Conservation (phyloP, 805 yeast genomes). For the Pichia gijzeniarum region DNA sequence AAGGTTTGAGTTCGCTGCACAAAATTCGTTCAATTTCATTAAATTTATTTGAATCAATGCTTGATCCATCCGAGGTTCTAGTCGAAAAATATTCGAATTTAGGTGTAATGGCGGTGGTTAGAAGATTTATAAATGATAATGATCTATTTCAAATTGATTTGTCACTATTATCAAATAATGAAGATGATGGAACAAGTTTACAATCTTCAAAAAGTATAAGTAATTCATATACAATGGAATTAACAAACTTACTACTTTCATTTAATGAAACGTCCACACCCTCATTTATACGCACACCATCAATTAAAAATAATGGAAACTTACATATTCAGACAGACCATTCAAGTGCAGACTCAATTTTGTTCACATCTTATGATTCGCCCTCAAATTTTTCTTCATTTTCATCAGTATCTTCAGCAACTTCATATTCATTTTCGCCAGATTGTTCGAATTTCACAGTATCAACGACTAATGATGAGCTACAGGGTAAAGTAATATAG, state of each 20-base stretch:
- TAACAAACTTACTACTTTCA: slow-evolving; percentile 14
- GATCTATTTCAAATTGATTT: slow-evolving; percentile 17
- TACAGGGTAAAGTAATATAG: neutral
- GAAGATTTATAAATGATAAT: slow-evolving; percentile 26
- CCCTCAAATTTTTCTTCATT: slow-evolving; percentile 31
- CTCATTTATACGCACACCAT: slow-evolving; percentile 5
- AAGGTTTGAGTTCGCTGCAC: slow-evolving; percentile 33
- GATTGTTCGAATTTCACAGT: neutral
- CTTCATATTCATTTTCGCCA: slow-evolving; percentile 21
- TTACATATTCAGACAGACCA: slow-evolving; percentile 15
- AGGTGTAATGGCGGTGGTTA: slow-evolving; percentile 47
- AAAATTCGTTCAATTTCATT: slow-evolving; percentile 37
- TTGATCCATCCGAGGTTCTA: slow-evolving; percentile 45
- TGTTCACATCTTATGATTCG: slow-evolving; percentile 24
- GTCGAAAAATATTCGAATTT: slow-evolving; percentile 43
- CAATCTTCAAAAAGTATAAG: neutral
- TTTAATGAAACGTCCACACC: slow-evolving; percentile 11
- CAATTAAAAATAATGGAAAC: slow-evolving; percentile 1
- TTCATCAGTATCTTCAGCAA: slow-evolving; percentile 28
- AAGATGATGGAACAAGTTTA: neutral
- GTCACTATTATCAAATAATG: slow-evolving; percentile 14
- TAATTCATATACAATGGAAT: slow-evolving; percentile 11
- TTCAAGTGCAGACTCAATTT: slow-evolving; percentile 13
- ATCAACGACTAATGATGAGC: neutral
- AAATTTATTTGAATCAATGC: slow-evolving; percentile 37